phyloP scores from a whole-genome alignment of 495 filamentous ascomycete species.

The Bombardia bombarda region DNA sequence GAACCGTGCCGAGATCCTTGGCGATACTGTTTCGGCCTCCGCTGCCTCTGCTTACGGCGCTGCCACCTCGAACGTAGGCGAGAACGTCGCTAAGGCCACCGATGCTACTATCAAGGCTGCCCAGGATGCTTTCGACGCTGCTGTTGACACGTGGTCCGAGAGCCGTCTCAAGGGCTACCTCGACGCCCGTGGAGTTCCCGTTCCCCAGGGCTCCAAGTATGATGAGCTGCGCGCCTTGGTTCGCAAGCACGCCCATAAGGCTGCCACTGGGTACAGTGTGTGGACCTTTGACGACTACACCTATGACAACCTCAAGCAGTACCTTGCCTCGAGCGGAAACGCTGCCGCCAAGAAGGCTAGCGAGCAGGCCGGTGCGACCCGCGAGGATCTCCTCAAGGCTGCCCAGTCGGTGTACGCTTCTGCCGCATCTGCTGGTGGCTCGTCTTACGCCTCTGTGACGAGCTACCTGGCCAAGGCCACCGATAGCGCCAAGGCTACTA shows the following conservation, averaged over 20 bases:
- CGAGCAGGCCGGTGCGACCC: constrained; percentile 55
- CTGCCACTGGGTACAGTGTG: constrained; percentile 58
- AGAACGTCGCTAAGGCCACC: constrained; percentile 69
- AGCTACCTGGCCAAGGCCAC: constrained; percentile 64
- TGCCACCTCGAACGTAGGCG: constrained; percentile 74
- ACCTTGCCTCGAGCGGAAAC: constrained; percentile 50
- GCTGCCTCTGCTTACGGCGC: constrained; percentile 64
- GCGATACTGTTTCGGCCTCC: constrained; percentile 54
- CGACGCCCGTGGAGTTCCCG: constrained; percentile 59
- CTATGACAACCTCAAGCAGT: constrained; percentile 65
- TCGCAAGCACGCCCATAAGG: constrained; percentile 64
- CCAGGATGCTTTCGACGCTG: constrained; percentile 59
- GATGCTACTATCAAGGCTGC: constrained; percentile 56
- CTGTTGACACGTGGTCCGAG: constrained; percentile 59
- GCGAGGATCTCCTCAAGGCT: constrained; percentile 65
- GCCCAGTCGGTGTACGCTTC: constrained; percentile 63
- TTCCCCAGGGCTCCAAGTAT: constrained; percentile 67
- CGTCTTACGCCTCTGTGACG: constrained; percentile 64
- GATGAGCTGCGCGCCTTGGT: constrained; percentile 75
- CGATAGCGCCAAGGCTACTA: constrained; percentile 55
- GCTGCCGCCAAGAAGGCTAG: constrained; percentile 61
- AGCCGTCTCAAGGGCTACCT: constrained; percentile 70
- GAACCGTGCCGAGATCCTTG: constrained; percentile 67
- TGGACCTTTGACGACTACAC: constrained; percentile 86
- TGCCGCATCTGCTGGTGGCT: constrained; percentile 59